Percentiles rank a stretch among this genome's conserved stretches.
Conservation (phyloP, 2,329 filamentous ascomycete genomes). For the Penicillium hordei region DNA sequence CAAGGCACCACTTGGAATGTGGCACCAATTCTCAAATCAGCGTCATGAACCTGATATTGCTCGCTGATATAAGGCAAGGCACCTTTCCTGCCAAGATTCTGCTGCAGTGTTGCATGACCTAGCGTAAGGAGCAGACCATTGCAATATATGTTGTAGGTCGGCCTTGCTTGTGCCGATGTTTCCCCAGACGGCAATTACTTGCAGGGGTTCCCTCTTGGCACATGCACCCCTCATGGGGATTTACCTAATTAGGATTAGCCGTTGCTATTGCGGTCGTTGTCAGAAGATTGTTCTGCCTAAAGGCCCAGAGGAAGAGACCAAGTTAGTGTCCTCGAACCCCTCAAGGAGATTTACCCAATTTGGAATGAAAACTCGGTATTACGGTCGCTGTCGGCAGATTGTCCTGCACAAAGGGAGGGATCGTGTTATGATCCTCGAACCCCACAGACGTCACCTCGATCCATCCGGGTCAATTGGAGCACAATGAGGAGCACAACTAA, state of each 20-base stretch:
- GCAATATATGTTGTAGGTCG: background rate
- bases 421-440: background rate
- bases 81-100: background rate
- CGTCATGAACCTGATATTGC: background rate
- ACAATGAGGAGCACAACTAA: background rate
- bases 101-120: background rate
- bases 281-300: background rate
- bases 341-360: background rate
- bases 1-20: background rate
- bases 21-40: background rate
- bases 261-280: constrained; percentile 1
- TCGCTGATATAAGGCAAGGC: background rate
- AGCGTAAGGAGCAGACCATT: background rate
- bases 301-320: too few relatives aligned
- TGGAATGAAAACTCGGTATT: constrained; percentile 8
- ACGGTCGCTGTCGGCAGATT: background rate
- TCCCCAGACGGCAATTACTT: background rate
- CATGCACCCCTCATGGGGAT: constrained; percentile 17
- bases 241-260: constrained; percentile 12
- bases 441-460: background rate
- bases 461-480: background rate
- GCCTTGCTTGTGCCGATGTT: constrained; percentile 13
- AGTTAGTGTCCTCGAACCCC: background rate
- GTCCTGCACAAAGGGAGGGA: background rate
- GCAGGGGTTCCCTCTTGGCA: background rate